Conservation (phyloP, 2,329 filamentous ascomycete genomes). For the Claviceps sp. region DNA sequence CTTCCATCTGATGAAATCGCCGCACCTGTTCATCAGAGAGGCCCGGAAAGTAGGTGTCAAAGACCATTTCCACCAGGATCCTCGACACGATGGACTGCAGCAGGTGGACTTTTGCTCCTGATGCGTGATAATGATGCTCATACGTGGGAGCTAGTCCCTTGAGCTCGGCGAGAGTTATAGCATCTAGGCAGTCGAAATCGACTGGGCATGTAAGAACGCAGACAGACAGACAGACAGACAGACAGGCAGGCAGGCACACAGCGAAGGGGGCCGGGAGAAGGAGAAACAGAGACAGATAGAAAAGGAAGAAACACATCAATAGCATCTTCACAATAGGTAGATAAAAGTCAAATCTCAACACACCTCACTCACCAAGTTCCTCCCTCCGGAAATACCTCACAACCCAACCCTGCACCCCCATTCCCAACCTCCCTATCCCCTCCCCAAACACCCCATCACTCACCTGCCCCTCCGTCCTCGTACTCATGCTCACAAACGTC, state of each 20-base stretch:
- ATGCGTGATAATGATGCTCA: constrained; percentile 38
- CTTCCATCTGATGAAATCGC: constrained; percentile 36
- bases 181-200: constrained; percentile 32
- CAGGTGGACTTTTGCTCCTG: constrained; percentile 44
- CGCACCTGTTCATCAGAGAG: constrained; percentile 39
- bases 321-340: no score
- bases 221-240: no score
- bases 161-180: constrained; percentile 29
- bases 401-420: constrained; percentile 62
- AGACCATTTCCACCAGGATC: constrained; percentile 47
- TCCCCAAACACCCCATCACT: constrained; percentile 56
- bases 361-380: constrained; percentile 34
- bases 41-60: constrained; percentile 50
- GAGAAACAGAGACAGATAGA: not conserved
- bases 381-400: constrained; percentile 54
- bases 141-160: constrained; percentile 43
- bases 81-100: constrained; percentile 49
- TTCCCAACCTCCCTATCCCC: constrained; percentile 46
- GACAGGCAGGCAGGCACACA: no score
- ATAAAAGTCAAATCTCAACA: no score
- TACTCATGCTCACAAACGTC: constrained; percentile 56
- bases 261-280: no score
- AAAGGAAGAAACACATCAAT: not conserved
- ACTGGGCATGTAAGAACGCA: not conserved
- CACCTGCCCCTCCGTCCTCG: constrained; percentile 44